Conservation (phyloP, 257 asterid genomes). For the Penstemon eatonii region DNA sequence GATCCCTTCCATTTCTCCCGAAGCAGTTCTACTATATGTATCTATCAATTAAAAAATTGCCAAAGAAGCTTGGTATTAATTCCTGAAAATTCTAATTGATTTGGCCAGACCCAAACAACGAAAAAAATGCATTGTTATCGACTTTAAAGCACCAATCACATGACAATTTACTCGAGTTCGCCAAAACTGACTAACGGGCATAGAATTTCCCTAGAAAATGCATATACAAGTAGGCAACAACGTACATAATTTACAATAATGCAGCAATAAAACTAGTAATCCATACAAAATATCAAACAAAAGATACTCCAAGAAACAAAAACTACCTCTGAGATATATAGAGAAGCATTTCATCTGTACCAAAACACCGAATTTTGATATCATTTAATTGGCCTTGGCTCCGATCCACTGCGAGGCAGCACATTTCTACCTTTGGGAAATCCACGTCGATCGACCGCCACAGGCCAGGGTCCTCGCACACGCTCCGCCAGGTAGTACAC, state of each 20-base stretch:
- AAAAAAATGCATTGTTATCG: too few species aligned
- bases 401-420: slow-evolving; percentile 44
- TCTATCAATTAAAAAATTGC: not conserved
- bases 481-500: slow-evolving; percentile 48
- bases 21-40: not conserved
- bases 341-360: slow-evolving; percentile 31
- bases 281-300: not conserved
- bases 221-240: too few species aligned
- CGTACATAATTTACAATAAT: too few species aligned
- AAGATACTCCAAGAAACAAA: not conserved
- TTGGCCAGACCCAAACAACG: not conserved
- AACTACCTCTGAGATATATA: slow-evolving; percentile 42
- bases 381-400: slow-evolving; percentile 48
- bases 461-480: slow-evolving; percentile 50
- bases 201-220: too few species aligned
- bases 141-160: too few species aligned
- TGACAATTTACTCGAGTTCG: too few species aligned
- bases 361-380: slow-evolving; percentile 30
- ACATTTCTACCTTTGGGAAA: slow-evolving; percentile 26
- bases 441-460: slow-evolving; percentile 42
- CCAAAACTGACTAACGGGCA: too few species aligned
- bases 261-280: not conserved
- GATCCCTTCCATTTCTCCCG: not conserved
- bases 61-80: not conserved
- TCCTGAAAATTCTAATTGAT: not conserved